Evolutionary conservation across 2,329 filamentous ascomycete species (phyloP).

Genomic region (Diaporthe destruens): DNA sequence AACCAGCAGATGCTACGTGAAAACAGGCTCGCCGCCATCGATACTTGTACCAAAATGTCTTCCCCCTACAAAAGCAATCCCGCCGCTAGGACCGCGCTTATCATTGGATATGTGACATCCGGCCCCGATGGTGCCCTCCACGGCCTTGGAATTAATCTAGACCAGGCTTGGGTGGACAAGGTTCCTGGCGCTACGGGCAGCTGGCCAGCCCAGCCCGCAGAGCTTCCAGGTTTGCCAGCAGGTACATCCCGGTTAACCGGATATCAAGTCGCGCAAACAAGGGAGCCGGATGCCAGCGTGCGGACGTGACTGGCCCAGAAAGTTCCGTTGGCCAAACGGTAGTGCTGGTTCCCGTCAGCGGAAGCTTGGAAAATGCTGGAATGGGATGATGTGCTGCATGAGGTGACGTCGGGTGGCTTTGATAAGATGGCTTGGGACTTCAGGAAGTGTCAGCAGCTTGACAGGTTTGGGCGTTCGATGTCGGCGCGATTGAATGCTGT

Average conservation of each 20-base stretch:
- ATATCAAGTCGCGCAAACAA: background rate
- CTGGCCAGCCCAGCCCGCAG: background rate
- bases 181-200: conserved; percentile 21
- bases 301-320: conserved; percentile 5
- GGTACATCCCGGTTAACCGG: conserved; percentile 21
- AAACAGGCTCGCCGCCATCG: background rate
- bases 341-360: conserved; percentile 29
- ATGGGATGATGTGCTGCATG: conserved; percentile 17
- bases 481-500: background rate
- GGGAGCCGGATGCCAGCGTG: conserved; percentile 16
- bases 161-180: conserved; percentile 27
- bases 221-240: conserved; percentile 9
- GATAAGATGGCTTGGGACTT: conserved; percentile 2
- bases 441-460: conserved; percentile 17
- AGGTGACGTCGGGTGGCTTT: conserved; percentile 19
- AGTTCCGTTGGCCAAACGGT: conserved; percentile 20
- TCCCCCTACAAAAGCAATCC: background rate
- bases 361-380: conserved; percentile 22
- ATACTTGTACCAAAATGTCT: background rate
- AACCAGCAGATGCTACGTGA: background rate
- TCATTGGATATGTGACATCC: conserved; percentile 22
- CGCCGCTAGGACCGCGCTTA: conserved; percentile 24
- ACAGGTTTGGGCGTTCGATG: background rate
- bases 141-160: conserved; percentile 4
- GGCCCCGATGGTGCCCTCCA: conserved; percentile 24